A percentile compares a stretch with the other conserved stretches of the same genome.
These are phyloP conservation scores for Pulveroboletus sp. DNA, from an alignment of 768 basidiomycete species.

Conservation along the genomic window DNA sequence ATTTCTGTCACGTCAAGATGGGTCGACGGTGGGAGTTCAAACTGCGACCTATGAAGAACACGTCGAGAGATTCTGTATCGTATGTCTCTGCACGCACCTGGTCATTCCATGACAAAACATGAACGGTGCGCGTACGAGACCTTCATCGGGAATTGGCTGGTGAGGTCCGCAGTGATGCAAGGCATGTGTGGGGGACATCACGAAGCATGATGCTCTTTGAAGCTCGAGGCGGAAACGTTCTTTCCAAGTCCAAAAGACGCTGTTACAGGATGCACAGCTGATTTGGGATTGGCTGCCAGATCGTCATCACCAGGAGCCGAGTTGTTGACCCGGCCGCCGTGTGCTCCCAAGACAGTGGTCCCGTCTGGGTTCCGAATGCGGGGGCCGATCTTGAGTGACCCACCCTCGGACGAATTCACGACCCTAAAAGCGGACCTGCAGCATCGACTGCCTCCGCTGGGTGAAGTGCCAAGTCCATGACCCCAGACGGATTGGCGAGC, in stretches of 20 bases:
- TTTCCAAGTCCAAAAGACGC: slow-evolving; percentile 19
- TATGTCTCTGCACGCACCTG: slow-evolving; percentile 11
- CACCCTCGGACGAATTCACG: background rate
- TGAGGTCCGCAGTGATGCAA: slow-evolving; percentile 25
- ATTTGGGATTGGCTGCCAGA: slow-evolving; percentile 2
- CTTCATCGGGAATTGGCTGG: slow-evolving; percentile 23
- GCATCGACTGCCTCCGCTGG: background rate
- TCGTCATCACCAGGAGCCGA: slow-evolving; percentile 8
- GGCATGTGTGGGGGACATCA: slow-evolving; percentile 6
- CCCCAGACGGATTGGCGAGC: slow-evolving; percentile 1
- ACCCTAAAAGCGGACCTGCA: background rate
- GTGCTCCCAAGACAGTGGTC: background rate
- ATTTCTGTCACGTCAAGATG: slow-evolving; percentile 9
- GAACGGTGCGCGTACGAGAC: slow-evolving; percentile 17
- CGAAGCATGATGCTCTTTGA: slow-evolving; percentile 6
- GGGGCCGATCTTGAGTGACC: background rate
- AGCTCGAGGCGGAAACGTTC: slow-evolving; percentile 26
- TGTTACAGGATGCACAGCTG: slow-evolving; percentile 10
- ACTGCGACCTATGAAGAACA: slow-evolving; percentile 23
- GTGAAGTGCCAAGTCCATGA: background rate
- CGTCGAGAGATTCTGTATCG: slow-evolving; percentile 10
- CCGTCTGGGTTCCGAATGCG: background rate
- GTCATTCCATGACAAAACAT: slow-evolving; percentile 4
- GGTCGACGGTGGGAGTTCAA: background rate
- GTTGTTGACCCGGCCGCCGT: background rate